phyloP scores from a whole-genome alignment of 495 filamentous ascomycete species.

The Penicillium canariense region DNA sequence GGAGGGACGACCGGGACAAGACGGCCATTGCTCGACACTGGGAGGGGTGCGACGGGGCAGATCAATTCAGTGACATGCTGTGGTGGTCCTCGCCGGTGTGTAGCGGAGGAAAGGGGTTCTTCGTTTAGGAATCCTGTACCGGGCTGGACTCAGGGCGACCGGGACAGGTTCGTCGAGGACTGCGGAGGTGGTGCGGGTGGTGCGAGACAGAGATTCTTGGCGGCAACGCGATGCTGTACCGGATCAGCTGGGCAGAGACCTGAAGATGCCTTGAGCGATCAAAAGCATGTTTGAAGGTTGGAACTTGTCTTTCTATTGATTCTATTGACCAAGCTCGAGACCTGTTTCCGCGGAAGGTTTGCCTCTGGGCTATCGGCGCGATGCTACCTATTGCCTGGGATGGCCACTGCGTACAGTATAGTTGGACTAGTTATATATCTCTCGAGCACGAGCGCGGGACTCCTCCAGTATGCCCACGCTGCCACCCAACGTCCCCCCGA shows the following conservation, averaged over 20 bases:
- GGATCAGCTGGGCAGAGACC: not conserved
- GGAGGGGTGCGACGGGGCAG: conserved; percentile 2
- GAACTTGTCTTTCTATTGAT: not conserved
- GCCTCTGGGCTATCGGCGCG: no score
- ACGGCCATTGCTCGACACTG: conserved; percentile 34
- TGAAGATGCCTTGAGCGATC: not conserved
- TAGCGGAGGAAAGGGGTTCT: no score
- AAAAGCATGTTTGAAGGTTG: not conserved
- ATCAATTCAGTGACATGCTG: conserved; percentile 20
- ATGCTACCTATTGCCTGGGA: no score
- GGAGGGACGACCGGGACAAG: conserved; percentile 38
- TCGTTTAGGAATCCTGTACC: no score
- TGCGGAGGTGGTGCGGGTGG: conserved; percentile 3
- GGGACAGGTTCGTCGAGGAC: conserved; percentile 3
- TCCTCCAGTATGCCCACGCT: no score
- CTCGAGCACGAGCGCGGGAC: no score
- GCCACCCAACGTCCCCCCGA: no score
- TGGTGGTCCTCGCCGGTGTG: not conserved
- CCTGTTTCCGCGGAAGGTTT: not conserved
- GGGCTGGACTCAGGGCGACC: not conserved
- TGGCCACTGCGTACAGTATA: no score
- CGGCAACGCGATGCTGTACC: conserved; percentile 6
- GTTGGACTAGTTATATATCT: no score
- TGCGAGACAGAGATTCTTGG: conserved; percentile 14
- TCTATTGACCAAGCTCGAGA: not conserved